Percentiles rank a stretch among this genome's conserved stretches.
Conservation (phyloP, 2,329 filamentous ascomycete genomes). For the Cryoendolithus antarcticus region DNA sequence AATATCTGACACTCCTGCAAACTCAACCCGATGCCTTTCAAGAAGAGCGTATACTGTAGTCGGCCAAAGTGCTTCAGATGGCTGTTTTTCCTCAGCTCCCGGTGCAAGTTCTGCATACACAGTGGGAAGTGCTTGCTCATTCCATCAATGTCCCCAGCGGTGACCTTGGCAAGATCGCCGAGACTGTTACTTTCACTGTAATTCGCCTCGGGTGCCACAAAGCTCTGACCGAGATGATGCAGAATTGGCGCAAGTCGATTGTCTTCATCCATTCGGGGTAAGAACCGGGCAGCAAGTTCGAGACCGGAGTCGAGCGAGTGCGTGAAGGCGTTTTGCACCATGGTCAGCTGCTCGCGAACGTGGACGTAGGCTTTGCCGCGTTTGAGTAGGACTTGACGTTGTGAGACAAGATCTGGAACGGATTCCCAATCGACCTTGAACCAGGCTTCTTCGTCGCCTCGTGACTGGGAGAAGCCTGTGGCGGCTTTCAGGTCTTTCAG, state of each 20-base stretch:
- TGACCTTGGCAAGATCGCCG: conserved; percentile 60
- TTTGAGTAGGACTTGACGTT: conserved; percentile 61
- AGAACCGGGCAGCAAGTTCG: conserved; percentile 79
- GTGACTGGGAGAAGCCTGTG: conserved; percentile 38
- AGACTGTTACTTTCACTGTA: conserved; percentile 51
- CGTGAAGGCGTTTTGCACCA: conserved; percentile 82
- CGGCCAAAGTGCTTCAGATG: conserved; percentile 90
- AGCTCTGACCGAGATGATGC: conserved; percentile 84
- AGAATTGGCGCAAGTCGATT: conserved; percentile 71
- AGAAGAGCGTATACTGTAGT: conserved; percentile 88
- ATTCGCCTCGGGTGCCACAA: conserved; percentile 76
- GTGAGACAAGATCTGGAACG: conserved; percentile 81
- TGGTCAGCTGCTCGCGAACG: conserved; percentile 69
- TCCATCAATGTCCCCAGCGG: conserved; percentile 64
- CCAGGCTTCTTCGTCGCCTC: conserved; percentile 68
- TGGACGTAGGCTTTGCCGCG: conserved; percentile 86
- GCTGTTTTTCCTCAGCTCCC: conserved; percentile 69
- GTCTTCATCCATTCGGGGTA: conserved; percentile 90
- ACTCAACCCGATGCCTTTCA: conserved; percentile 86
- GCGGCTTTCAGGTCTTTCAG: conserved; percentile 49
- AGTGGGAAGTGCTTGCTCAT: conserved; percentile 76
- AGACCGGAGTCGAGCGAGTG: conserved; percentile 66
- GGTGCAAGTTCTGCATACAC: conserved; percentile 89
- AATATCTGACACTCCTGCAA: conserved; percentile 88
- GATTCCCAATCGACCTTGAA: conserved; percentile 95